Evolutionary conservation across 1,284 basidiomycete genomes (phyloP), one percentile per base, ranked within the genome.

Genomic region (Moesziomyces aphidis): DNA sequence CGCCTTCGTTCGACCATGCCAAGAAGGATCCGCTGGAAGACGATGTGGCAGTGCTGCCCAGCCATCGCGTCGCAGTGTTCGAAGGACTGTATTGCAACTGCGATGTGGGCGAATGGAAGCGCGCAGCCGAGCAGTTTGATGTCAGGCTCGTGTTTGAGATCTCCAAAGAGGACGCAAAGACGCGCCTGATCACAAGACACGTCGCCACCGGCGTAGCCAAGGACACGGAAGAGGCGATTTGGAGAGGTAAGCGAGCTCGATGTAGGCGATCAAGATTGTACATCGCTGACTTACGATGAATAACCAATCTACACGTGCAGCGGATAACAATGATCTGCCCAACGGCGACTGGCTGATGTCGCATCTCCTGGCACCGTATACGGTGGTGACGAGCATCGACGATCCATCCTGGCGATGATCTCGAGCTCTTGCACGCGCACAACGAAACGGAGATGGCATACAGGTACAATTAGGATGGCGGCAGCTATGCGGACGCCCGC

Each of bases 11-110:
- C 81, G 90, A 93, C 54, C 87, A 90, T 70, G 88, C 90, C 1
- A 83, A 91, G 28, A 81, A 89, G 79, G 88, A 89, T 68, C 88
- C 88, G 0, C 54, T 81, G 0, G 79, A 83, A 7, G 85, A 86
- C 4, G 85, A 84, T 5, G 83, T 91, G 15, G 81, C 86, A 0
- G 88, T 97, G 26, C 79, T 86, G 26, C 89, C 91, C 0, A 71
- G 86, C 34, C 90, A 95, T 78, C 89, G 91, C 5, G 88, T 96
- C 55, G 88, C 96, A 56, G 84, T 95, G 61, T 89, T 95, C 64
- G 93, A 96, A 85, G 93, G 94, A 0, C 86, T 96, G 10, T 95
- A 96, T 84, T 89, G 90, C 6, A 89, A 93, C 65, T 88, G 94
- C 22, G 88, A 90, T 39, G 86, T 89, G 21, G 86, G 88, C 0